Evolutionary conservation across 192 early-diverging fungal species (phyloP).

Genomic region (Linnemannia zychae): DNA sequence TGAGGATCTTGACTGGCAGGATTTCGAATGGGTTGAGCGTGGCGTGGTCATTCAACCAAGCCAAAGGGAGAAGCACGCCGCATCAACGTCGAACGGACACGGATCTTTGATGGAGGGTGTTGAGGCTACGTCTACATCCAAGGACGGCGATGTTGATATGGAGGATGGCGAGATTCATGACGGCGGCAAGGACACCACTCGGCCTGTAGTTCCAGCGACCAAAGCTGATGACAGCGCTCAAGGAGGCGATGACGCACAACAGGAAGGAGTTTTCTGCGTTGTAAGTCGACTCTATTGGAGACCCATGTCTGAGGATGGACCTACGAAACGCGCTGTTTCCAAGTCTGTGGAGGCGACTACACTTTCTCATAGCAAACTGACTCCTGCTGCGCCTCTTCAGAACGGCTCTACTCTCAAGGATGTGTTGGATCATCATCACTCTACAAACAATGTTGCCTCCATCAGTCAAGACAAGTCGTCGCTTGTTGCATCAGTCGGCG

Average conservation of each 20-base stretch:
- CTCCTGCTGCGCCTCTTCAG: not conserved
- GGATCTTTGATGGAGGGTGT: conserved; percentile 40
- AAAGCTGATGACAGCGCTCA: not conserved
- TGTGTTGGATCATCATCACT: not conserved
- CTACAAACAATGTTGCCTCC: not conserved
- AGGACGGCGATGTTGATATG: conserved; percentile 3
- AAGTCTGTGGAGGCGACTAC: not conserved
- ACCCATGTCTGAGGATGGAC: conserved; percentile 25
- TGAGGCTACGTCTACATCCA: conserved; percentile 7
- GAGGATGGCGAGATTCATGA: conserved; percentile 3
- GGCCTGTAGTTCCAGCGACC: not conserved
- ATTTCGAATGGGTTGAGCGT: conserved; percentile 57
- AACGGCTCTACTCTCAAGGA: not conserved
- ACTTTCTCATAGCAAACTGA: not conserved
- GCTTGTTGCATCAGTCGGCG: not conserved
- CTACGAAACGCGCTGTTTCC: not conserved
- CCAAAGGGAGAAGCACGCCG: conserved; percentile 8
- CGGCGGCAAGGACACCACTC: not conserved
- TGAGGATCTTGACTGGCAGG: conserved; percentile 55
- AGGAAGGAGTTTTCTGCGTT: conserved; percentile 54
- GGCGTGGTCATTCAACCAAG: conserved; percentile 52
- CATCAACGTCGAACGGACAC: not conserved
- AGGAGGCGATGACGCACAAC: conserved; percentile 9
- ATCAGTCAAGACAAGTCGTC: not conserved
- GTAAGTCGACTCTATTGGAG: conserved; percentile 54